These are phyloP conservation scores for Cyberlindnera samutprakarnensis DNA, from an alignment of 805 yeast genomes.

Conservation along the genomic window DNA sequence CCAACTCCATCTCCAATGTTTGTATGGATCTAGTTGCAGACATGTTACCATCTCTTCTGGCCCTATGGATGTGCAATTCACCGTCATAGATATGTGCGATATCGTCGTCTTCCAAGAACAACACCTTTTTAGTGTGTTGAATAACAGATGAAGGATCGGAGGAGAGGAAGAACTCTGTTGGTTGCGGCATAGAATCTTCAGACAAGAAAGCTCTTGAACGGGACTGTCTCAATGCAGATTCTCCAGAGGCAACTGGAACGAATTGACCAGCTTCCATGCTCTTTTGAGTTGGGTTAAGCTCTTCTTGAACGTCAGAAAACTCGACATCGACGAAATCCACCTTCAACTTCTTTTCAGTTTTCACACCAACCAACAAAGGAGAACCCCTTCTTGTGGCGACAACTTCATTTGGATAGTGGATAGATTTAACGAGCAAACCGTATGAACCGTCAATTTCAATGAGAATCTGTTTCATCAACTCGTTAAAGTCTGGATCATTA, in stretches of 20 bases:
- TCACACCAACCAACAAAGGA: slow-evolving; percentile 94
- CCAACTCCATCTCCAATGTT: slow-evolving; percentile 93
- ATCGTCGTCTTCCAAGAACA: slow-evolving; percentile 96
- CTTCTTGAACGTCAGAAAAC: slow-evolving; percentile 52
- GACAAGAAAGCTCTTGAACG: slow-evolving; percentile 95
- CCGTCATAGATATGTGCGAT: slow-evolving; percentile 98
- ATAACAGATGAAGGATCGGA: slow-evolving; percentile 97
- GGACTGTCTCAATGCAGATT: slow-evolving; percentile 62
- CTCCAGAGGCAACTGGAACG: slow-evolving; percentile 50
- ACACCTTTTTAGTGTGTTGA: slow-evolving; percentile 94
- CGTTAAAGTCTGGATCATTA: slow-evolving; percentile 77
- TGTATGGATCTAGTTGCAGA: slow-evolving; percentile 95
- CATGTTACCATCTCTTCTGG: slow-evolving; percentile 77
- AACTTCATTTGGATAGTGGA: slow-evolving; percentile 91
- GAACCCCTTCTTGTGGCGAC: slow-evolving; percentile 98
- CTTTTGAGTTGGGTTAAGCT: slow-evolving; percentile 12
- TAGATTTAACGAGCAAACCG: slow-evolving; percentile 87
- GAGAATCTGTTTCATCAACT: slow-evolving; percentile 85
- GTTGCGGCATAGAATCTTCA: slow-evolving; percentile 88
- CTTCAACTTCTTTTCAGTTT: slow-evolving; percentile 89
- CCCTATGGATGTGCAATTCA: slow-evolving; percentile 96
- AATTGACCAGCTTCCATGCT: slow-evolving; percentile 20
- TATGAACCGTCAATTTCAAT: slow-evolving; percentile 96
- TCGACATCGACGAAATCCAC: slow-evolving; percentile 98
- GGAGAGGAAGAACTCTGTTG: slow-evolving; percentile 91